Percentiles rank a stretch among this genome's conserved stretches.
Conservation (phyloP, 2,329 filamentous ascomycete genomes). For the Zymoseptoria ardabiliae region DNA sequence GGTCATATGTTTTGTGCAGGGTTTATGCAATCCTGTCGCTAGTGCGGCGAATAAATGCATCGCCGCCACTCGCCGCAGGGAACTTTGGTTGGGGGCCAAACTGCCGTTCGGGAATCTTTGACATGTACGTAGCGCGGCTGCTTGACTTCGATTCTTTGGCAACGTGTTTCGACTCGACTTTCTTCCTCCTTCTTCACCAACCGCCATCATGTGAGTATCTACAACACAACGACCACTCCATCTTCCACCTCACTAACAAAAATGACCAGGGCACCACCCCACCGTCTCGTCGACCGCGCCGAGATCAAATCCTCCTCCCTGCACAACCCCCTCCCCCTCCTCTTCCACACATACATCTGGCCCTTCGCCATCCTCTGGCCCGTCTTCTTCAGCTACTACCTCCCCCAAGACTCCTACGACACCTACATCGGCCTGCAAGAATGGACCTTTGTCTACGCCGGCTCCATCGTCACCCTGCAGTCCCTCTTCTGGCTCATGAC, state of each 20-base stretch:
- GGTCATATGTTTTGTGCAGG: neutral
- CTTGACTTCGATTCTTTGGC: neutral
- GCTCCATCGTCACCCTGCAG: slow-evolving; percentile 79
- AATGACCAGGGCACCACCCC: slow-evolving; percentile 45
- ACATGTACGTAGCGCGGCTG: neutral
- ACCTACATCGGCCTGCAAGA: slow-evolving; percentile 87
- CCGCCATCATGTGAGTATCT: slow-evolving; percentile 6
- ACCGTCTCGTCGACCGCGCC: slow-evolving; percentile 70
- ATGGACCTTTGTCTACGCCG: slow-evolving; percentile 96
- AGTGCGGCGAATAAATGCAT: neutral
- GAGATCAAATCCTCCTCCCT: slow-evolving; percentile 85
- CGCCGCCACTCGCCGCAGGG: neutral
- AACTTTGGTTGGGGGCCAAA: neutral
- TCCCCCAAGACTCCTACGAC: slow-evolving; percentile 76
- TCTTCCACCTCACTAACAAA: neutral
- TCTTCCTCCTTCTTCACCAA: neutral
- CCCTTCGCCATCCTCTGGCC: slow-evolving; percentile 91
- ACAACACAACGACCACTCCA: neutral
- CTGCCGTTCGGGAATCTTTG: neutral
- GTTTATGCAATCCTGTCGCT: neutral
- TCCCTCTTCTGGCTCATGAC: slow-evolving; percentile 90
- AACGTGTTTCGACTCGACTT: neutral
- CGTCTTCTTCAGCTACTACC: slow-evolving; percentile 79
- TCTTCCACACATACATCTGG: slow-evolving; percentile 84
- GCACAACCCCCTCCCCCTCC: slow-evolving; percentile 73